A percentile compares a stretch with the other conserved stretches of the same genome.
phyloP scores from a whole-genome alignment of 1,284 basidiomycete genomes.

The Rhodotorula sp. region DNA sequence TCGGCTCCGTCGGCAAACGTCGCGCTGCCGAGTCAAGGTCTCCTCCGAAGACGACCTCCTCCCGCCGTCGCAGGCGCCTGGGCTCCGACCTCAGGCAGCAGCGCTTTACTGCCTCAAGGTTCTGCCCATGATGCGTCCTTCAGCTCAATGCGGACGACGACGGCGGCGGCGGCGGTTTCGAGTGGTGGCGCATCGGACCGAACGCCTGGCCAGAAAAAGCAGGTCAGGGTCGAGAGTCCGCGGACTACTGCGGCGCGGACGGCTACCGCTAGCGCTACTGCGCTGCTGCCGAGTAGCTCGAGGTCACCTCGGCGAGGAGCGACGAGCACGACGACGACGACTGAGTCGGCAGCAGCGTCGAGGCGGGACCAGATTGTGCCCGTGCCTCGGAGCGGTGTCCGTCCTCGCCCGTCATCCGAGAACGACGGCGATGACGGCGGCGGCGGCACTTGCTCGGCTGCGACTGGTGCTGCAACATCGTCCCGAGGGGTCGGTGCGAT shows the following conservation, averaged over 20 bases:
- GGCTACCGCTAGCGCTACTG: no score
- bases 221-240: slow-evolving; percentile 21
- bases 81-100: not conserved
- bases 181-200: not conserved
- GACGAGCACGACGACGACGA: not conserved
- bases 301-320: not conserved
- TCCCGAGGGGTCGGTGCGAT: slow-evolving; percentile 2
- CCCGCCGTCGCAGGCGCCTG: not conserved
- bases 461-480: not conserved
- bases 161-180: not conserved
- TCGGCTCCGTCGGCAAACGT: not conserved
- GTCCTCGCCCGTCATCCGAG: no score
- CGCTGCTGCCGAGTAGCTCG: not conserved
- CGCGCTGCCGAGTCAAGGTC: slow-evolving; percentile 1
- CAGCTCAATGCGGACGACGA: no score
- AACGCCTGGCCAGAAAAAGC: slow-evolving; percentile 4
- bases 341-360: not conserved
- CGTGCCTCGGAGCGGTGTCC: no score
- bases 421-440: no score
- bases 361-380: no score
- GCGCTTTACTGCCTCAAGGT: no score
- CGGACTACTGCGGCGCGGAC: not conserved
- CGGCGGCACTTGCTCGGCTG: not conserved
- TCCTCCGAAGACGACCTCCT: not conserved
- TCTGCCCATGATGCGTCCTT: no score